Conservation (phyloP, 1,284 basidiomycete species). For the Bjerkandera adusta region DNA sequence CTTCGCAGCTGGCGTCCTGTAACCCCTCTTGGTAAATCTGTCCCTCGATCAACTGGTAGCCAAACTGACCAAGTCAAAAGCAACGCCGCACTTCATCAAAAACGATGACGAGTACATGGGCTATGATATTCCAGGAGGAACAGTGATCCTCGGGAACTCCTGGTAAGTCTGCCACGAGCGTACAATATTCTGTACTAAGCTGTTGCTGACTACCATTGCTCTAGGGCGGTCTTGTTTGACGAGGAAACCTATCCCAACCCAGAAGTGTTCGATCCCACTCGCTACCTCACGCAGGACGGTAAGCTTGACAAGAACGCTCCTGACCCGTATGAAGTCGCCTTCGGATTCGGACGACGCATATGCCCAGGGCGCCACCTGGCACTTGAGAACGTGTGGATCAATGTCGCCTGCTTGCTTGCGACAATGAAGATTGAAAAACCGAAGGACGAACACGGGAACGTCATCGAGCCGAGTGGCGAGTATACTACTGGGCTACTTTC, state of each 20-base stretch:
- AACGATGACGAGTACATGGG: conserved; percentile 26
- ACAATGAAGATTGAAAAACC: conserved; percentile 19
- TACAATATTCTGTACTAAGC: no score
- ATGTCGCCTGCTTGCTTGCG: background rate
- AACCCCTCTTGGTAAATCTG: no score
- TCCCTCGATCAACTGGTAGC: no score
- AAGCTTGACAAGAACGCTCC: background rate
- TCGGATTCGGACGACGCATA: conserved; percentile 17
- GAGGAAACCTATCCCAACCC: conserved; percentile 4
- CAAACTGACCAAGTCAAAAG: no score
- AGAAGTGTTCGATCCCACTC: conserved; percentile 2
- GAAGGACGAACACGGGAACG: conserved; percentile 17
- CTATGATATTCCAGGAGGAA: conserved; percentile 24
- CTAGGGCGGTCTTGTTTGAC: conserved; percentile 5
- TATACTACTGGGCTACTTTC: background rate
- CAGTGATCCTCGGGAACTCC: conserved; percentile 16
- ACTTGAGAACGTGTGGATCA: background rate
- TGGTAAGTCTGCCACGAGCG: conserved; percentile 2
- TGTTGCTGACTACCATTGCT: background rate
- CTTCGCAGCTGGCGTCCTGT: conserved; percentile 22
- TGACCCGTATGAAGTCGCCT: background rate
- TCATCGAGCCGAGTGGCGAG: background rate
- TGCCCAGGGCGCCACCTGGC: conserved; percentile 8
- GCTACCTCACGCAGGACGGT: conserved; percentile 7
- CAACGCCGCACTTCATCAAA: background rate